Evolutionary conservation across 202 grass and related monocot genomes (phyloP), one percentile per base, ranked within the genome.

Genomic region (Sporobolus alterniflorus): DNA sequence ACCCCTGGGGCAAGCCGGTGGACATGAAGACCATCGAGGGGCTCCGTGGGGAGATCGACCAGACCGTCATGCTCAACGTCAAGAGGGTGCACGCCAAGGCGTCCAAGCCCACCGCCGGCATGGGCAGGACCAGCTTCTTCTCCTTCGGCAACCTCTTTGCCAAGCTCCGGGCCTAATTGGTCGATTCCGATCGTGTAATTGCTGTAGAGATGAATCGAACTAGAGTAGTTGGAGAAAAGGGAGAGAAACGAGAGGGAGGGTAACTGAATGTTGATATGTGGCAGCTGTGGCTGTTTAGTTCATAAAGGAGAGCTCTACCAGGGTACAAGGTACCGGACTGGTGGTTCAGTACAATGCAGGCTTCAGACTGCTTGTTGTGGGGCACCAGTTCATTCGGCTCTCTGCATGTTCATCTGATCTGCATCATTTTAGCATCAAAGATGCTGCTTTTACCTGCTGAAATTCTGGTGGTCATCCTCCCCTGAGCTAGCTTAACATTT

Each of bases 51-150:
- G 73, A 96, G 88, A 77, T 99, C 7, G 93, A 93, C 3, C 89
- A 99, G 34, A 92, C 96, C 52, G 84, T 91, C 84, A 99, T 92
- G 96, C 88, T 99, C 66, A 89, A 86, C 77, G 96, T 90, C 73
- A 99, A 96, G 84, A 96, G 85, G 22, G 73, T 90, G 29, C 80
- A 91, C 12, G 60, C 76, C 33, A 92, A 79, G 72, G 13, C 66
- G 4, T 49, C 75, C 3, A 60, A 84, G 51, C 43, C 79, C 1
- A 32, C 79, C 9, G 54, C 75, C 48, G 31, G 42, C 70, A 8
- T 85, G 50, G 76, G 69, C 33, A 90, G 73, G 85, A 77, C 71
- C 56, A 87, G 82, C 62, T 92, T 92, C 88, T 96, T 99, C 89
- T 99, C 96, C 82, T 96, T 99, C 24, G 85, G 91, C 77, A 86